Base-by-base conservation (phyloP, 78 protist species). In the Protostelium mycophagum region DNA sequence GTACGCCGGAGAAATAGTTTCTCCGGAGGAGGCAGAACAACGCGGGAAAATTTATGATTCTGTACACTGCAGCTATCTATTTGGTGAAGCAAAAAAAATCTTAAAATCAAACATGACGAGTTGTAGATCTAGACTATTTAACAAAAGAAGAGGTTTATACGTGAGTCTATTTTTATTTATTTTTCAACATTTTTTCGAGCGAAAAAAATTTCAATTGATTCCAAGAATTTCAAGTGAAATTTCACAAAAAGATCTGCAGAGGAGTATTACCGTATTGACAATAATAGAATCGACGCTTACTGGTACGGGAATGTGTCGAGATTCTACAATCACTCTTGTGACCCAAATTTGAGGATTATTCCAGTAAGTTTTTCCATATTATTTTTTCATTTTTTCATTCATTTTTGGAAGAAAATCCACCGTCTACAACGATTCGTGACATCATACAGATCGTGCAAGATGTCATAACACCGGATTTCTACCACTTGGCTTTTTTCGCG, bases 261-360 rank as follows among this genome's bases (percentile, higher is more conserved):
- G 28, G 29, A 29, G 38, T 35, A 37, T 86, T 86, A 29, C 29
- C 28, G n/a, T 37, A 86, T 29, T 28, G 0, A n/a, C 38, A 36
- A 36, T 37, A 36, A 28, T 36, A 92, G 91, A 0, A 87, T 95
- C 83, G 97, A 95, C 84, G 97, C 95, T 10, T 88, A 37, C 0
- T 5, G 35, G 9, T 51, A 37, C 86, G 93, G 96, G 28, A 93
- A 90, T 85, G 95, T 89, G 38, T 35, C 97, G 0, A 85, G 97
- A 28, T 95, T 95, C 83, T 51, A 93, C 37, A 95, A 95, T 88
- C 97, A 95, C 87, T 90, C 92, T 1, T 95, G 97, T 85, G 89
- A 34, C 36, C 95, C 97, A 38, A 95, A 95, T 87, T 86, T 95
- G 29, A 34, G 1, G 29, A 28, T 38, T 37, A 28, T 83, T 1